Base-by-base conservation (phyloP, 768 basidiomycete species). In the Gymnopilus dilepis region DNA sequence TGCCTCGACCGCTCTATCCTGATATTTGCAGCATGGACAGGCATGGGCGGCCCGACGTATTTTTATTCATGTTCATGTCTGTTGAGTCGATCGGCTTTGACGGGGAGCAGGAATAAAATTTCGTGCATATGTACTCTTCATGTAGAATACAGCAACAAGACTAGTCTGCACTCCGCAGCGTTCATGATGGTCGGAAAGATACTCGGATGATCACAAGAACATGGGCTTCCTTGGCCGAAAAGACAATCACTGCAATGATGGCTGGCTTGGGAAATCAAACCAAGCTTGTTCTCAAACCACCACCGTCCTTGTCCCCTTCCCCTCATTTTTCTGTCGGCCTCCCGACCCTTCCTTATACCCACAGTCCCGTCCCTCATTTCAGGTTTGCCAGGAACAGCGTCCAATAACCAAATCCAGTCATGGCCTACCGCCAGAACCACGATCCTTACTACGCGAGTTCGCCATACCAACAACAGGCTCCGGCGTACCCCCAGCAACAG, bases 381-480 rank as follows among this genome's bases (percentile, higher is more conserved):
- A 57, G 58, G 33, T 52, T 60, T 50, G 41, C 58, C 59, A 4
- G 47, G 47, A 47, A 31, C 47, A 50, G 19, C 43, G 43, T 26
- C 19, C 56, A 65, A 48, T 42, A 55, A 40, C 28, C 65, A 42
- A 56, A 41, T 26, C 28, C 52, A 63, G 60, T 67, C 59, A 88
- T 88, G 87, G 82, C 86, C 56, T 83, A 88, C 64, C 78, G 74
- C 54, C 82, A 80, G 53, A 82, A 84, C 69, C 69, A 78, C 80
- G 81, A 83, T 79, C 82, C 81, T 74, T 86, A 85, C 67, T 77
- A 78, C 60, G 56, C 52, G 31, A 69, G 67, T 59, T 56, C 59
- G 52, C 61, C 63, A 30, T 74, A 75, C 57, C 75, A 71, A 65
- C 69, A 72, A 63, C 65, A 67, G 51, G 68, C 69, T 56, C 61